Evolutionary conservation across 2,329 filamentous ascomycete genomes (phyloP).

Genomic region (Phyllosticta ampelicida): DNA sequence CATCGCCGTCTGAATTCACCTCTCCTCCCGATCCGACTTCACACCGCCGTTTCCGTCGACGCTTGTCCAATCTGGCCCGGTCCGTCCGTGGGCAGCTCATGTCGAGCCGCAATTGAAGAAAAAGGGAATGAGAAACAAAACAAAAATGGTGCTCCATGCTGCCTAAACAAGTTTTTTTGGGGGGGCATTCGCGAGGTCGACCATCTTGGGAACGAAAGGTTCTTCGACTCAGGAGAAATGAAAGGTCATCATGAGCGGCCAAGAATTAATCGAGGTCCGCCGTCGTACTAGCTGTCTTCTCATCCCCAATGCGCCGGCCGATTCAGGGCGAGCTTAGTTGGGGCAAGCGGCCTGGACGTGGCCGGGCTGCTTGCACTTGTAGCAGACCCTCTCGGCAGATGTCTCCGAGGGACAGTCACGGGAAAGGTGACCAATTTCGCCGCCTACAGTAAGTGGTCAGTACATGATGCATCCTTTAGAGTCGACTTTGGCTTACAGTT

Average conservation of each 20-base stretch:
- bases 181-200: neutral
- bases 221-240: slow-evolving; percentile 6
- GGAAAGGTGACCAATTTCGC: slow-evolving; percentile 86
- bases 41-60: neutral
- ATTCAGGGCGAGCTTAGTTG: slow-evolving; percentile 44
- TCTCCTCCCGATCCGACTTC: neutral
- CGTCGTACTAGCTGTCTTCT: slow-evolving; percentile 4
- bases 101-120: neutral
- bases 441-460: slow-evolving; percentile 37
- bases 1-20: neutral
- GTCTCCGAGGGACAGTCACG: slow-evolving; percentile 94
- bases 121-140: slow-evolving; percentile 5
- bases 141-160: slow-evolving; percentile 9
- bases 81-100: neutral
- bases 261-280: neutral
- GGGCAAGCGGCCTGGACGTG: slow-evolving; percentile 94
- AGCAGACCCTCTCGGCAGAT: slow-evolving; percentile 89
- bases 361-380: slow-evolving; percentile 81
- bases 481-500: slow-evolving; percentile 55
- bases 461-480: neutral
- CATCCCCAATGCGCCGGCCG: slow-evolving; percentile 1
- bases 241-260: slow-evolving; percentile 10
- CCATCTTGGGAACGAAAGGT: slow-evolving; percentile 8
- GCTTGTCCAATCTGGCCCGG: neutral
- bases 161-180: neutral